Base-by-base conservation (phyloP, 305 asterid genomes). In the Fraxinus baroniana region DNA sequence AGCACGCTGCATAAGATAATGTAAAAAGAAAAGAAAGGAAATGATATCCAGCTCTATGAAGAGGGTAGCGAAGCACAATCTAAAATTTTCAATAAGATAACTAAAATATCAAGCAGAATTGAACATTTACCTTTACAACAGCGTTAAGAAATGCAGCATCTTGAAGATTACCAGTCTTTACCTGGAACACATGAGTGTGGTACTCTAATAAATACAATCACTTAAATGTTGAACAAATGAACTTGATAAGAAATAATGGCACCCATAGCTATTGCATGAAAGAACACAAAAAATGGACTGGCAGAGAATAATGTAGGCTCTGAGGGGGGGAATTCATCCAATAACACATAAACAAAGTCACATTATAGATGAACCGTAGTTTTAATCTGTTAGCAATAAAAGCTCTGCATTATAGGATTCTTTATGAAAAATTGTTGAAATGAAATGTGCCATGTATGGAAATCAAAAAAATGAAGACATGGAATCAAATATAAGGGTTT, bases 141-240 rank as follows among this genome's bases (percentile, higher is more conserved):
- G 98, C 98, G 82, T 89, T 92, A 49, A 95, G 94, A 86, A 90
- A 92, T 84, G 92, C 78, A 22, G 97, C 92, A 85, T 94, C 89
- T 68, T 93, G 97, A 87, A 95, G 89, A 85, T 87, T 87, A 80
- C 91, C 86, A 39, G 93, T 83, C 81, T 91, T 97, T 83, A 88
- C 92, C 99, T 95, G 93, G 81, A 79, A 89, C 86, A 81, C 18
- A 76, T 55, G 57, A 55, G 85, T 49, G 81, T 78, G 74, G 44
- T 85, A 77, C 36, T 35, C 49, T 37, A 77, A 79, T 74, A 82
- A 39, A 72, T 8, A 64, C n/a, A 64, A 24, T 24, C 12, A 64
- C 72, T 64, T 52, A 46, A 78, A 79, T 79, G 75, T 83, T 74
- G 39, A 78, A 49, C 24, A 37, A 36, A 75, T 76, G 55, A 71